Percentiles rank a stretch among this genome's conserved stretches.
These are phyloP conservation scores for Clarireedia paspali DNA, from an alignment of 2,329 filamentous ascomycete species.

Conservation along the genomic window DNA sequence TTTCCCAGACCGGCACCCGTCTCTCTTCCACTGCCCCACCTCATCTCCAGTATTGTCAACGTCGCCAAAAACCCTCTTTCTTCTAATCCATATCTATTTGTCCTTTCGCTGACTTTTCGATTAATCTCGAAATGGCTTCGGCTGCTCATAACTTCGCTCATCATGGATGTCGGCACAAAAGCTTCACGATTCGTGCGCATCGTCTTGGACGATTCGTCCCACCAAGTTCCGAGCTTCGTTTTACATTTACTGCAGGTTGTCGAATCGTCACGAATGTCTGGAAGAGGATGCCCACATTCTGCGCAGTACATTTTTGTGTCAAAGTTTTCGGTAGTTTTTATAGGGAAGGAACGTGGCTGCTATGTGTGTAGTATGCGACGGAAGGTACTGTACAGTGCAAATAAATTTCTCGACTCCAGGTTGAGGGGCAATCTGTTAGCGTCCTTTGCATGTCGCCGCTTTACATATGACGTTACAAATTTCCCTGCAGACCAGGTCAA, in stretches of 20 bases:
- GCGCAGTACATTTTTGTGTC: slow-evolving; percentile 22
- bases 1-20: slow-evolving; percentile 45
- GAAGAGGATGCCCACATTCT: slow-evolving; percentile 25
- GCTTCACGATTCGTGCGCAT: slow-evolving; percentile 26
- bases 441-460: too few relatives aligned
- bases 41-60: slow-evolving; percentile 43
- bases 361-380: neutral
- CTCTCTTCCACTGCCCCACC: slow-evolving; percentile 51
- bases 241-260: slow-evolving; percentile 29
- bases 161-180: slow-evolving; percentile 12
- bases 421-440: neutral
- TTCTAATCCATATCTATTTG: slow-evolving; percentile 45
- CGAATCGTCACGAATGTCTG: slow-evolving; percentile 18
- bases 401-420: neutral
- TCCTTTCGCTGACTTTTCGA: slow-evolving; percentile 16
- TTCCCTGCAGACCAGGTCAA: too few relatives aligned
- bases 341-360: neutral
- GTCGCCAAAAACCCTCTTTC: slow-evolving; percentile 55
- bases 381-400: neutral
- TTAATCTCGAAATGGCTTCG: slow-evolving; percentile 6
- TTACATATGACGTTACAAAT: too few relatives aligned
- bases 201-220: slow-evolving; percentile 26
- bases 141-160: slow-evolving; percentile 7
- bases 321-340: neutral
- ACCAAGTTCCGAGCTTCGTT: slow-evolving; percentile 26